These are phyloP conservation scores for Aureobasidium sp. DNA, from an alignment of 2,329 filamentous ascomycete species.

Conservation along the genomic window DNA sequence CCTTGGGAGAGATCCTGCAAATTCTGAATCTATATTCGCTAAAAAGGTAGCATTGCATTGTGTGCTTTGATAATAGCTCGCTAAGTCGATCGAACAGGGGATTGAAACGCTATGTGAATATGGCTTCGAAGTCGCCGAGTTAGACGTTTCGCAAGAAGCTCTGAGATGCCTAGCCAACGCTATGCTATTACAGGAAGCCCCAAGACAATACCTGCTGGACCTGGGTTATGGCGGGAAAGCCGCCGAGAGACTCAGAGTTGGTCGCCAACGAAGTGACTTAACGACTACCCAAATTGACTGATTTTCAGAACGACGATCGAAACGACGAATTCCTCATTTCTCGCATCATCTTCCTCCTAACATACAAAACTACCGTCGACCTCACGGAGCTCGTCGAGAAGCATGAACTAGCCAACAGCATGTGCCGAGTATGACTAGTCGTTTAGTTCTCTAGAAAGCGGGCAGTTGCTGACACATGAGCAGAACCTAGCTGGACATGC, in stretches of 20 bases:
- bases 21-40: slow-evolving; percentile 80
- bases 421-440: slow-evolving; percentile 42
- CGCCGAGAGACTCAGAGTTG: slow-evolving; percentile 59
- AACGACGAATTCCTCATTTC: slow-evolving; percentile 83
- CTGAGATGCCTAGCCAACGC: slow-evolving; percentile 81
- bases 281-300: neutral
- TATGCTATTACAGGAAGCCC: slow-evolving; percentile 60
- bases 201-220: slow-evolving; percentile 67
- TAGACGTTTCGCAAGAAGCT: slow-evolving; percentile 62
- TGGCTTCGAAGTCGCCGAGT: slow-evolving; percentile 61
- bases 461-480: neutral
- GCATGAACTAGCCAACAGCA: slow-evolving; percentile 58
- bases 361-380: slow-evolving; percentile 66
- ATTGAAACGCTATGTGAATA: slow-evolving; percentile 65
- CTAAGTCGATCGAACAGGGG: slow-evolving; percentile 36
- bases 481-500: slow-evolving; percentile 62
- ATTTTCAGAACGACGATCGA: slow-evolving; percentile 52
- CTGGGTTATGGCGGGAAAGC: slow-evolving; percentile 60
- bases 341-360: slow-evolving; percentile 72
- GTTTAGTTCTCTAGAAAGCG: neutral
- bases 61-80: slow-evolving; percentile 2
- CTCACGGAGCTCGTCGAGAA: slow-evolving; percentile 59
- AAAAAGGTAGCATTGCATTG: slow-evolving; percentile 50
- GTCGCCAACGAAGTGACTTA: neutral
- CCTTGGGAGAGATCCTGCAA: slow-evolving; percentile 61